Evolutionary conservation across 495 filamentous ascomycete species (phyloP), one percentile per base, ranked within the genome.

Genomic region (Neurospora discreta): DNA sequence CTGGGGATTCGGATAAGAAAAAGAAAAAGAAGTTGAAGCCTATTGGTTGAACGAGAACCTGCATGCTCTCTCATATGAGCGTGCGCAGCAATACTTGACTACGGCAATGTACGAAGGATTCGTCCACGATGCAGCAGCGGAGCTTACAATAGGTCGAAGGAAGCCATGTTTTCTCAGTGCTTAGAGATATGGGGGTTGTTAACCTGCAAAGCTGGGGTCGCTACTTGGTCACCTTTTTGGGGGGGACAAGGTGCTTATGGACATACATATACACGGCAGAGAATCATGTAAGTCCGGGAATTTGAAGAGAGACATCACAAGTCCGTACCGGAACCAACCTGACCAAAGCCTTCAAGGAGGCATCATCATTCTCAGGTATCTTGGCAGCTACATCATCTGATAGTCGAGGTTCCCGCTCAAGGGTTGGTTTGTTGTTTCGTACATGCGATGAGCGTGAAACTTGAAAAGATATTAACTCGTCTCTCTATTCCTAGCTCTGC

Each of bases 21-120:
- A 95, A 95, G 84, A 95, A 94, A 84, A 86, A 93, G 87, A 96
- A 97, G 85, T 86, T 93, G n/a, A 84, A 86, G 82, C 83, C 83
- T 0, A 85, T 86, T 46, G 84, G 84, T 38, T 86, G 78, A 83
- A 65, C 26, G 18, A 33, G 52, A 65, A 60, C 23, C 52, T 16
- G 23, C 46, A 58, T 26, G 23, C 41, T 33, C 23, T 26, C 42
- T 70, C 46, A 16, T 23, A 58, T 46, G n/a, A 52, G 46, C 11
- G 11, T 58, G 46, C 46, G 46, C 20, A 58, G 46, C 46, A 58
- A 5, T 58, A 58, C 23, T 58, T 18, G 9, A 60, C 52, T 33
- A 33, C 52, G 52, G 52, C 52, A 65, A 16, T 36, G 26, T 15
- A 36, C 18, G 5, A 36, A 18, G 26, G 33, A 26, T 33, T 65